These are phyloP conservation scores for Suillus plorans DNA, from an alignment of 768 basidiomycete species.

Conservation along the genomic window DNA sequence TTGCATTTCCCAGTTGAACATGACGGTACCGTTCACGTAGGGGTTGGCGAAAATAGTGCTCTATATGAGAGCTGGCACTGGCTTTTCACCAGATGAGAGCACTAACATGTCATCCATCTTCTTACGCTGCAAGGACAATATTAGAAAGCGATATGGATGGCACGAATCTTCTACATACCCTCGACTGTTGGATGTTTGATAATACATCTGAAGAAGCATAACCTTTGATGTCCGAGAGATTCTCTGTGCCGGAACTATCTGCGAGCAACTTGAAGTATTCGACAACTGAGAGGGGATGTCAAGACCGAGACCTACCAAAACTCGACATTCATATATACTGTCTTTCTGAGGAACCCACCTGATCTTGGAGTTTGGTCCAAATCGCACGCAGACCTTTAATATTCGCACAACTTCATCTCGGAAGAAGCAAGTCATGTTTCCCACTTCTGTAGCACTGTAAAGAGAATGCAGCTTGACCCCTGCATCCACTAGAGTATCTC, in stretches of 20 bases:
- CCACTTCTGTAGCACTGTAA: conserved; percentile 42
- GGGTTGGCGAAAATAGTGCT: conserved; percentile 18
- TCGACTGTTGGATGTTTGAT: conserved; percentile 42
- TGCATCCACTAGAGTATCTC: conserved; percentile 31
- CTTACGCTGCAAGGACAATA: conserved; percentile 32
- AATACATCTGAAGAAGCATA: conserved; percentile 46
- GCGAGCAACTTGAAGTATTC: neutral
- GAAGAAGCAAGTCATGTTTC: conserved; percentile 16
- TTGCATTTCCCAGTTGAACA: conserved; percentile 39
- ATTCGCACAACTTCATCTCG: conserved; percentile 20
- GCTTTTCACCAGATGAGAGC: conserved; percentile 34
- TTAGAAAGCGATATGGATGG: neutral
- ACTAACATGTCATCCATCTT: conserved; percentile 33
- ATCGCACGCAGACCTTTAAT: conserved; percentile 36
- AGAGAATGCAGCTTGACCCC: conserved; percentile 34
- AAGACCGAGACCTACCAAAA: conserved; percentile 28
- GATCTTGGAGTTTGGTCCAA: conserved; percentile 21
- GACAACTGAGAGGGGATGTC: neutral
- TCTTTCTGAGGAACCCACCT: conserved; percentile 38
- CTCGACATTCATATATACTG: conserved; percentile 38
- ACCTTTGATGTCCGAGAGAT: conserved; percentile 37
- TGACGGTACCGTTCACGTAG: conserved; percentile 30
- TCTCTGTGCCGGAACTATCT: conserved; percentile 33
- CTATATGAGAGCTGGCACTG: conserved; percentile 36
- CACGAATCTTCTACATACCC: conserved; percentile 36